Evolutionary conservation across 176 grass and related monocot genomes (phyloP), one percentile per base, ranked within the genome.

Genomic region (Paspalum vaginatum): DNA sequence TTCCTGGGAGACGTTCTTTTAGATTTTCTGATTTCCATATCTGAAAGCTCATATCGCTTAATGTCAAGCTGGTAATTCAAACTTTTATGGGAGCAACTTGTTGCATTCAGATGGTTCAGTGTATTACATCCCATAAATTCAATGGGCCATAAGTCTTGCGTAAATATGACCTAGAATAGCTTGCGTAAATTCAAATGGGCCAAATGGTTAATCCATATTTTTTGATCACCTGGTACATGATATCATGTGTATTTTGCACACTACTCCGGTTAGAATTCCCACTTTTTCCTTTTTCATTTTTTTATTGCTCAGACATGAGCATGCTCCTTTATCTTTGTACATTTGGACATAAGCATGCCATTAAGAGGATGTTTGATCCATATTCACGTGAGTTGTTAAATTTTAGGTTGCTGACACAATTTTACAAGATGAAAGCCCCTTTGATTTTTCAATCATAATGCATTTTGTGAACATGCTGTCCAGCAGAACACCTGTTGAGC

Each of bases 361-460:
- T 38, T 17, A 63, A 77, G 16, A 77, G 43, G 25, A 42, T 82
- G 8, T 27, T 70, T 51, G 32, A 68, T 87, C 38, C 63, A 55
- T 55, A 43, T 65, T 48, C 55, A 63, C 45, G 61, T 63, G 26
- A 60, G 12, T 26, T 21, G 40, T 55, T 27, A 16, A 86, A 61
- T 95, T 83, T 84, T 83, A 98, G 95, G 95, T 93, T 53, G 68
- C 90, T 15, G 95, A 95, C 43, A 77, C 92, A 47, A 89, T 98
- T 93, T 68, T 98, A 76, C 80, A 87, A 87, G 86, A 84, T 87
- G 90, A 88, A 65, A 61, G 79, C 41, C 79, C 71, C 59, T 95
- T 95, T 1, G 84, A 98, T 87, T 76, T 98, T 82, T 89, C 88
- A 46, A 62, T 90, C 50, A 70, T 95, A 79, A 95, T 98, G 95